These are phyloP conservation scores for Aspergillus nidulans DNA, from an alignment of 495 filamentous ascomycete genomes.

Conservation along the genomic window DNA sequence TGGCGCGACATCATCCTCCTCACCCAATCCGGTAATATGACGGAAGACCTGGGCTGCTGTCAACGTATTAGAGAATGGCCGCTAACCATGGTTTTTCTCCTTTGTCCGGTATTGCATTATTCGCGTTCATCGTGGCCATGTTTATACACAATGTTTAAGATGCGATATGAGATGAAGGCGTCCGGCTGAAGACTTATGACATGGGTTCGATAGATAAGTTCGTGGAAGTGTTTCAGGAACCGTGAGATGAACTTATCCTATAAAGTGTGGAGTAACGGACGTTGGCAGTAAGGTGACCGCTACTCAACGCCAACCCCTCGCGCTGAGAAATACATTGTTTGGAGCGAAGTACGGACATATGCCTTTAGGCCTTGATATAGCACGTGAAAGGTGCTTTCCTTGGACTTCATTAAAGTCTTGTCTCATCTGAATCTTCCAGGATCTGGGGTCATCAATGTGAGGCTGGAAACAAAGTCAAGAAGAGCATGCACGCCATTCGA, in stretches of 20 bases:
- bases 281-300: background rate
- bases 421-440: background rate
- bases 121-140: background rate
- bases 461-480: background rate
- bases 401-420: background rate
- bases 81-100: background rate
- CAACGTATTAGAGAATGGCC: too few relatives aligned
- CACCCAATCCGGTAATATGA: slow-evolving; percentile 23
- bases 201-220: background rate
- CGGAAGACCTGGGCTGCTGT: background rate
- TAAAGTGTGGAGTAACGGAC: background rate
- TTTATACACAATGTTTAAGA: background rate
- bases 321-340: background rate
- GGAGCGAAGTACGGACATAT: background rate
- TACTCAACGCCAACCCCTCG: background rate
- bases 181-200: background rate
- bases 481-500: background rate
- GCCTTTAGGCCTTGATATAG: background rate
- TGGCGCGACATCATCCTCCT: slow-evolving; percentile 22
- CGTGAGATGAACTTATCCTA: background rate
- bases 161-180: background rate
- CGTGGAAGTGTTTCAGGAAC: background rate
- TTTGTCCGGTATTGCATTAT: background rate
- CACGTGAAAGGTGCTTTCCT: background rate
- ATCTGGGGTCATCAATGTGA: background rate